Percentiles rank a stretch among this genome's conserved stretches.
Conservation (phyloP, 176 grass and related monocot species). For the Cymbopogon citratus region DNA sequence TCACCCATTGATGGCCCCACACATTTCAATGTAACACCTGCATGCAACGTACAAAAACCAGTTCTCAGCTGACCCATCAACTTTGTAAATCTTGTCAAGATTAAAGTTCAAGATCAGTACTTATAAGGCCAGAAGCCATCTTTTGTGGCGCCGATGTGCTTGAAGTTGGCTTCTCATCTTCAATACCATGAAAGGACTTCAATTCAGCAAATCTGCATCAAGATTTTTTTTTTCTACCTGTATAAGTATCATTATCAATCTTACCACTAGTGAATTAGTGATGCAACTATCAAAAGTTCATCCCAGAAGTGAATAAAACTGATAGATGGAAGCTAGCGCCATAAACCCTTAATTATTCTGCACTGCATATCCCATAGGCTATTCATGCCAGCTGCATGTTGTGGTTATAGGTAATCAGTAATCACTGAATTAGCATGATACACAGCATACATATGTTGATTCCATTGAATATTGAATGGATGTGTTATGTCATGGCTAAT, state of each 20-base stretch:
- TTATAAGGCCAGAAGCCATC: slow-evolving; percentile 78
- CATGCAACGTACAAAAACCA: neutral
- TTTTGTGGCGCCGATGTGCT: slow-evolving; percentile 64
- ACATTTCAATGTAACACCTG: slow-evolving; percentile 87
- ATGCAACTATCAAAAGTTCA: neutral
- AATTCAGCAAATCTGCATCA: slow-evolving; percentile 67
- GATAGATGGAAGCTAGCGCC: neutral
- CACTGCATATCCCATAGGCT: neutral
- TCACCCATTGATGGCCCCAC: slow-evolving; percentile 92
- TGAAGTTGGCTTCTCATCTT: slow-evolving; percentile 67
- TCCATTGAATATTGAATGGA: neutral
- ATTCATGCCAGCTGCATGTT: neutral
- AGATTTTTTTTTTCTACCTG: neutral
- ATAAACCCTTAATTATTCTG: neutral
- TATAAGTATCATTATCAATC: slow-evolving; percentile 1
- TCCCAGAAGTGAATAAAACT: neutral
- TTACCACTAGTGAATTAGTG: neutral
- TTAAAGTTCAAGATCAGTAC: slow-evolving; percentile 34
- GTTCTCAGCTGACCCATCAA: neutral
- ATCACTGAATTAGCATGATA: neutral
- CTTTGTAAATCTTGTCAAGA: neutral
- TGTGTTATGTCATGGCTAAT: neutral
- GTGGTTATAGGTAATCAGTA: neutral
- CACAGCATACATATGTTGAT: neutral
- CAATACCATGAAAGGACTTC: slow-evolving; percentile 76